Base-by-base conservation (phyloP, 1,284 basidiomycete species). In the Mycosarcoma mackinlayi region DNA sequence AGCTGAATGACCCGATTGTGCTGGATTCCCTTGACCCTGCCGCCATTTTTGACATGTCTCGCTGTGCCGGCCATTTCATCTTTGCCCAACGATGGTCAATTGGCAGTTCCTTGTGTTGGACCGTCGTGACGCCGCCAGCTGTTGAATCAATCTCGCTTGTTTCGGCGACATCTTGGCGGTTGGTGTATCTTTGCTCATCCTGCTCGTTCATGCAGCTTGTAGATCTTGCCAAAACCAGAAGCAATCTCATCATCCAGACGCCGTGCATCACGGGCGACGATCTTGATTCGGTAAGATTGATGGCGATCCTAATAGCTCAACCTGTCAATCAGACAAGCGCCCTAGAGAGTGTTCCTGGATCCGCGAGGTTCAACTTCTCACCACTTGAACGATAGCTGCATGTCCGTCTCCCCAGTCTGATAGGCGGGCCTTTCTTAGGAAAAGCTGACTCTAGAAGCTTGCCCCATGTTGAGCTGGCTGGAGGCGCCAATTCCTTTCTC, bases 31-130 rank as follows among this genome's bases (percentile, higher is more conserved):
- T n/a, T n/a, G n/a, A n/a, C n/a, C n/a, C n/a, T n/a, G n/a, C n/a
- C 24, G 48, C 41, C 25, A 8, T 39, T 35, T 34, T 33, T 54
- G 61, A 64, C 61, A 64, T 57, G 61, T 64, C 61, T 42, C 62
- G 37, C 47, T 35, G 25, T 53, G 50, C 50, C n/a, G n/a, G n/a
- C n/a, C n/a, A n/a, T n/a, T n/a, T n/a, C n/a, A n/a, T n/a, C n/a
- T n/a, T 24, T 25, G 38, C 21, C 14, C 27, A 10, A 30, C 7
- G 35, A 11, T 38, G 19, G 16, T 48, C 25, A 19, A n/a, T n/a
- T 28, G 25, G 21, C 18, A 19, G 27, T 8, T 19, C 23, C 46
- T 7, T 33, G 11, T n/a, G 18, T 18, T 37, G 2, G 16, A 45
- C 25, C 19, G n/a, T n/a, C n/a, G n/a, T n/a, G n/a, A n/a, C n/a